Evolutionary conservation across 2,329 filamentous ascomycete species (phyloP).

Genomic region (Arthrobotrys megalospora): DNA sequence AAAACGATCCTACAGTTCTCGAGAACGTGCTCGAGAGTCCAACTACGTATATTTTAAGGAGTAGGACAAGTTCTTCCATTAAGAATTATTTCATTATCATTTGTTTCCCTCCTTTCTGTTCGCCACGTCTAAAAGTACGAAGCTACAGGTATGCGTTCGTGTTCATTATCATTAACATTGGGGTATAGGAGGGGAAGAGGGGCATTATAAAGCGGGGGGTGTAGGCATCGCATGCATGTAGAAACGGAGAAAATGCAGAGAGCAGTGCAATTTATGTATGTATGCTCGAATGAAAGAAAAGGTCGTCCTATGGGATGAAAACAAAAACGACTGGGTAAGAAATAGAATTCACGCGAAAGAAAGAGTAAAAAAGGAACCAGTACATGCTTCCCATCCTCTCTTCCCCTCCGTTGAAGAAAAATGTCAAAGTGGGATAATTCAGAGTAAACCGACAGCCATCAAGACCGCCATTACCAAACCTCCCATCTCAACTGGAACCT

Average conservation of each 20-base stretch:
- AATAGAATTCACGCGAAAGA: not conserved
- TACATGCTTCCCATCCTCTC: not conserved
- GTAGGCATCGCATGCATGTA: not conserved
- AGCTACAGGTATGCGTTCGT: not conserved
- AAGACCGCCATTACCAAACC: conserved; percentile 43
- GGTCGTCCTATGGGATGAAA: not conserved
- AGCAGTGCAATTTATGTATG: conserved; percentile 8
- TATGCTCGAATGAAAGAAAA: conserved; percentile 10
- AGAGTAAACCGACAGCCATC: conserved; percentile 48
- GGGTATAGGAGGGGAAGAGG: not conserved
- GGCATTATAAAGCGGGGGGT: not conserved
- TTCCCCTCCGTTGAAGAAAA: not conserved
- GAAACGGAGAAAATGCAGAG: not conserved
- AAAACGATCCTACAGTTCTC: too few species aligned
- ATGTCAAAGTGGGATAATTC: not conserved
- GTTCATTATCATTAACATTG: conserved; percentile 33
- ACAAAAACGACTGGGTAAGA: not conserved
- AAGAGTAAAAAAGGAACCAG: not conserved
- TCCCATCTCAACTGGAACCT: conserved; percentile 51
- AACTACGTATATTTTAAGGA: too few species aligned
- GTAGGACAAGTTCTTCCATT: not conserved
- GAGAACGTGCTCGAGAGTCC: too few species aligned
- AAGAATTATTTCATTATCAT: conserved; percentile 27
- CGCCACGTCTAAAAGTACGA: not conserved
- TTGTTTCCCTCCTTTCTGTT: not conserved